Base-by-base conservation (phyloP, 306 rosid species). In the Casuarina cunninghamiana region DNA sequence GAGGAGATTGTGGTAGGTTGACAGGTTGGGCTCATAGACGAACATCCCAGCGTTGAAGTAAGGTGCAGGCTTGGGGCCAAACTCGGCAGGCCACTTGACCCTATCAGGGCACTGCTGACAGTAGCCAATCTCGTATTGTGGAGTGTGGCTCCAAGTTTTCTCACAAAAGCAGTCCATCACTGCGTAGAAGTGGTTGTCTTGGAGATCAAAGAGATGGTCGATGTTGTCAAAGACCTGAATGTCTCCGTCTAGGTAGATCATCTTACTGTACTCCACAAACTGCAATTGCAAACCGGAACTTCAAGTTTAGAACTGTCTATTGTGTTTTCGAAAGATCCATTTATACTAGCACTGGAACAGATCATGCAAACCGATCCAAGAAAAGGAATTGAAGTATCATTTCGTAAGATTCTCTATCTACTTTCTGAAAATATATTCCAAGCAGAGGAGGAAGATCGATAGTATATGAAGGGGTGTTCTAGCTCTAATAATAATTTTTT, bases 141-240 rank as follows among this genome's bases (percentile, higher is more conserved):
- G 80, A 32, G 87, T 85, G n/a, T 86, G 71, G 16, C 89, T 85
- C 98, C 98, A 90, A 1, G 81, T 85, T 1, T 79, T 57, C 83
- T 92, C 96, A 46, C 98, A 94, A 43, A 88, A 94, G 76, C 98
- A 94, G n/a, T 94, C 97, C 91, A 75, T 89, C 21, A 90, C 98
- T 2, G 90, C 97, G 65, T 92, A 90, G 51, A 92, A 90, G 9
- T 78, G 78, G 0, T 82, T 78, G 72, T 88, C 88, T 6, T 87
- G 90, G 7, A 78, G 44, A 16, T 94, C 94, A 16, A 94, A 90
- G 1, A 92, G 55, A 53, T 88, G 88, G 70, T 94, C 98, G 4
- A 94, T 89, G 77, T 92, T 92, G 7, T 62, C 83, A 42, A 87
- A 89, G 0, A 94, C 97, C 39, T 90, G 98, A 26, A 94, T 90